Conservation (phyloP, 2,329 filamentous ascomycete genomes). For the Harringtonia aguacate region DNA sequence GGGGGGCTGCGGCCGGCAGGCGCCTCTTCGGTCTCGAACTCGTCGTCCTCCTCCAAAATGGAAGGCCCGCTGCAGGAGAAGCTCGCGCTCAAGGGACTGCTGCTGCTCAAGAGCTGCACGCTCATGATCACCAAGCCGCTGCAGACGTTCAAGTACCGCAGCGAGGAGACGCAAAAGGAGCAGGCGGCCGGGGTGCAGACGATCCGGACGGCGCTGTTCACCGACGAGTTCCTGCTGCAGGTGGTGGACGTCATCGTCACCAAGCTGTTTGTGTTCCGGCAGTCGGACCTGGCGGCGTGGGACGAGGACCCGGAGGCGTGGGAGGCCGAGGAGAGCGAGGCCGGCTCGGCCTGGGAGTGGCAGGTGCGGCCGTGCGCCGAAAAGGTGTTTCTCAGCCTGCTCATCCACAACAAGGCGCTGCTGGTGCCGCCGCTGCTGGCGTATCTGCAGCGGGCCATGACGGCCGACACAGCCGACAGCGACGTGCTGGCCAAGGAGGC, state of each 20-base stretch:
- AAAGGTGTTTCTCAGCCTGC: constrained; percentile 83
- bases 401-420: constrained; percentile 78
- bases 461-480: constrained; percentile 41
- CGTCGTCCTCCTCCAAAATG: constrained; percentile 31
- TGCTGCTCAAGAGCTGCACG: constrained; percentile 72
- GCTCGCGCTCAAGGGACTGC: constrained; percentile 70
- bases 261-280: constrained; percentile 78
- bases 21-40: constrained; percentile 21
- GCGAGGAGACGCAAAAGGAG: constrained; percentile 64
- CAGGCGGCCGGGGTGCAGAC: constrained; percentile 57
- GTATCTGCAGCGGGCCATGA: constrained; percentile 72
- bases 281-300: constrained; percentile 82
- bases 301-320: constrained; percentile 91
- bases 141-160: constrained; percentile 76
- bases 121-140: constrained; percentile 74
- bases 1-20: constrained; percentile 39
- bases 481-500: constrained; percentile 85
- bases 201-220: constrained; percentile 66
- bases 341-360: constrained; percentile 82
- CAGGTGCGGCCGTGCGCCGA: constrained; percentile 87
- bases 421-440: constrained; percentile 68
- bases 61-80: constrained; percentile 63
- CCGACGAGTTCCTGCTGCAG: constrained; percentile 63
- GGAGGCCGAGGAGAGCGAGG: constrained; percentile 81
- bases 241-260: constrained; percentile 80